phyloP scores from a whole-genome alignment of 768 basidiomycete genomes.

The Amanita pallidorosea region DNA sequence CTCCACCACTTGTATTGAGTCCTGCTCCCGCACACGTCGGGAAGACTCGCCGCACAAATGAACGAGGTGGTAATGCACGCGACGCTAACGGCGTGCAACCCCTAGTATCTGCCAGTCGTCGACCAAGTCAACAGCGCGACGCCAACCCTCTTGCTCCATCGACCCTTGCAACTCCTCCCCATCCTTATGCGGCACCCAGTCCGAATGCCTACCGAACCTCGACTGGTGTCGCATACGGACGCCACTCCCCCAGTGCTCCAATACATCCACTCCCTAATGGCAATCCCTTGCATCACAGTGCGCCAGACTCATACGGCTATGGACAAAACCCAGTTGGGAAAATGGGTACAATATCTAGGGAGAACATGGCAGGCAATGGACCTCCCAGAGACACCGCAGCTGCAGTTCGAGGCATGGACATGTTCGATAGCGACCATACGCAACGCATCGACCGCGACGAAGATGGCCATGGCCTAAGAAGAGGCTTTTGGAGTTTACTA shows the following conservation, averaged over 20 bases:
- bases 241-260: slow-evolving; percentile 40
- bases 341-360: slow-evolving; percentile 39
- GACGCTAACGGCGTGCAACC: slow-evolving; percentile 59
- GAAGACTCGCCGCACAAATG: slow-evolving; percentile 40
- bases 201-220: slow-evolving; percentile 43
- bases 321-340: slow-evolving; percentile 40
- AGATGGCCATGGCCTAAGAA: slow-evolving; percentile 52
- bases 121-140: slow-evolving; percentile 55
- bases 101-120: slow-evolving; percentile 53
- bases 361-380: slow-evolving; percentile 34
- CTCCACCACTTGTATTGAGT: slow-evolving; percentile 51
- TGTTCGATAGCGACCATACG: slow-evolving; percentile 61
- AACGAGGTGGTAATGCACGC: slow-evolving; percentile 39
- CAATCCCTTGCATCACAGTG: slow-evolving; percentile 35
- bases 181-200: slow-evolving; percentile 66
- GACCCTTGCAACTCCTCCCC: slow-evolving; percentile 38
- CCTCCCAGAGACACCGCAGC: slow-evolving; percentile 20
- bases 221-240: slow-evolving; percentile 36
- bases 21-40: slow-evolving; percentile 54
- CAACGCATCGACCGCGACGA: slow-evolving; percentile 49
- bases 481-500: slow-evolving; percentile 51
- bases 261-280: slow-evolving; percentile 24
- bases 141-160: slow-evolving; percentile 22
- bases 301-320: slow-evolving; percentile 63
- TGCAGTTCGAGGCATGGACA: slow-evolving; percentile 41